Base-by-base conservation (phyloP, 352 stramenopile species). In the Phytophthora pluvialis region DNA sequence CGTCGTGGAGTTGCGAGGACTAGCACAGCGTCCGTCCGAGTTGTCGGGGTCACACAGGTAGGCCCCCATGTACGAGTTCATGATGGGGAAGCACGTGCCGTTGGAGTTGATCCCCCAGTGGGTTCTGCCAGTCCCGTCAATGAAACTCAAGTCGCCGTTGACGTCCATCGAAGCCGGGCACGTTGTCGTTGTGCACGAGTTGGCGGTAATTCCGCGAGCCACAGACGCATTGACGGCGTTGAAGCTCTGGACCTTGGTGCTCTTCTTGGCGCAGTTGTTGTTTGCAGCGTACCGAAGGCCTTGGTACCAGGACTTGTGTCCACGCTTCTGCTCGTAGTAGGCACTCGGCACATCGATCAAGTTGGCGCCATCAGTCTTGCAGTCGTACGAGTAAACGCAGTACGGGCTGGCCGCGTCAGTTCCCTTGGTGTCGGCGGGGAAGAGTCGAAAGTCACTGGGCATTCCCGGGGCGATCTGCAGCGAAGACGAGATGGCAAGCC, bases 381-480 rank as follows among this genome's bases (percentile, higher is more conserved):
- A 90, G 48, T 77, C 46, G 32, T 77, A 72, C 26, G 56, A 46
- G 60, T 88, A 90, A 1, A 88, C 55, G 45, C 79, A 88, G 48
- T 76, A 80, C 8, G 65, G 52, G 4, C 58, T 78, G 5, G 43
- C 54, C 10, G 40, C 43, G 25, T 78, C 70, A 0, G 18, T 21
- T 5, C 55, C 56, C 31, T 74, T 63, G 2, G 48, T 38, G 45
- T 86, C 42, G 60, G 86, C 54, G 39, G 52, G 28, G 84, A 88
- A 93, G 0, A 84, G 32, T 12, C 82, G 82, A 11, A 87, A 89
- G 46, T 90, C 63, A 3, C 47, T 65, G 3, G 85, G 85, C 74
- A 90, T 90, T 13, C 85, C 89, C 0, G 87, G 86, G 0, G 78
- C 75, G 45, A 98, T 86, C 66, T 99, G 94, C 9, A 98, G 73